Base-by-base conservation (phyloP, 768 basidiomycete genomes). In the Lyophyllum semitale region DNA sequence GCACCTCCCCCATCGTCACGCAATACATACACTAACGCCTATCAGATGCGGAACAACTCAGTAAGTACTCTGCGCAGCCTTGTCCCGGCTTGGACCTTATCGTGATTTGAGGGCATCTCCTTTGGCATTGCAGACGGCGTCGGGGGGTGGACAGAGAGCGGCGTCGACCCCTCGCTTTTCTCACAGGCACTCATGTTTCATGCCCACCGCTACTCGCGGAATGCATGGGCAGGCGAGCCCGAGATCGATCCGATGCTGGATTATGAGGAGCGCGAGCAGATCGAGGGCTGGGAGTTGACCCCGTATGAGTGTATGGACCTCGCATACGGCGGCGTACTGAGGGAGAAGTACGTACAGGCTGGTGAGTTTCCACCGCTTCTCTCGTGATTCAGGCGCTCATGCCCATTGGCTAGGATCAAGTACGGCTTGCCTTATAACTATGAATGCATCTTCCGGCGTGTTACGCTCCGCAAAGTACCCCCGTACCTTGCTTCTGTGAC, bases 41-140 rank as follows among this genome's bases (percentile, higher is more conserved):
- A 43, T 23, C 48, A 93, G 91, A 91, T 92, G 91, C 82, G 83
- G 43, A 84, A 84, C 65, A 73, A 77, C 53, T 92, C 91, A 77
- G 91, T 93, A 77, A 74, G 87, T 81, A 43, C 59, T 54, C 61
- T 54, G 63, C 59, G 54, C 59, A 71, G 47, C 69, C 66, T 40
- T 59, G n/a, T 43, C 18, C 3, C 26, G 60, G 68, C 73, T 20
- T 73, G 73, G 23, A 72, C 32, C 60, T 62, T 27, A 12, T 52
- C 48, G 35, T 48, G 38, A 40, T 58, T 59, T 43, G 57, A 92
- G 89, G 89, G 90, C 22, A 68, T 91, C 26, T 82, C 89, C 2
- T 77, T 97, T 50, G 93, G 92, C 33, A 83, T 97, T 4, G 91
- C 94, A 35, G 95, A 98, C 63, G 95, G 95, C 18, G 94, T 97